phyloP scores from a whole-genome alignment of 768 basidiomycete species.

The Trametes punicea region DNA sequence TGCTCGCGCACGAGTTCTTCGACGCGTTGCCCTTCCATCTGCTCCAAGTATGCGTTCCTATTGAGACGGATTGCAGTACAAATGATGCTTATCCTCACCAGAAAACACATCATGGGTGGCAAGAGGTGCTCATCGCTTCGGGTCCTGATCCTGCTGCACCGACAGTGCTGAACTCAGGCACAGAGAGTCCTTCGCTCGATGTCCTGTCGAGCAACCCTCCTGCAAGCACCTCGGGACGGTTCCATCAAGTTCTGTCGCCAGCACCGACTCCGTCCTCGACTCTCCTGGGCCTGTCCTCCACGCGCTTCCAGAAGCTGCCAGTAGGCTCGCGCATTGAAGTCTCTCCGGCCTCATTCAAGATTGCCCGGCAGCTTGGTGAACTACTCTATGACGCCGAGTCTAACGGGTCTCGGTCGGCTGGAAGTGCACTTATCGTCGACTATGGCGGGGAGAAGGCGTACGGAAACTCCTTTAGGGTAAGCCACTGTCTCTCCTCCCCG shows the following conservation, averaged over 20 bases:
- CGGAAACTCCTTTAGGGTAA: constrained; percentile 76
- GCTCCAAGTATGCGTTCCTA: constrained; percentile 56
- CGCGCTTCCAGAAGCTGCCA: constrained; percentile 66
- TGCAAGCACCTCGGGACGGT: constrained; percentile 25
- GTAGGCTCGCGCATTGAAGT: constrained; percentile 79
- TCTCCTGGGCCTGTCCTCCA: constrained; percentile 61
- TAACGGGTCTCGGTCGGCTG: constrained; percentile 37
- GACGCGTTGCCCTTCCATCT: constrained; percentile 93
- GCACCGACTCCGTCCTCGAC: constrained; percentile 50
- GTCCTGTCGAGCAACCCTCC: constrained; percentile 11
- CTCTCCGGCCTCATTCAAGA: constrained; percentile 64
- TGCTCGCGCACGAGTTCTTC: constrained; percentile 96
- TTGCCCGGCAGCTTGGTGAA: constrained; percentile 65
- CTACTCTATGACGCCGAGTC: constrained; percentile 39
- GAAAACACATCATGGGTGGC: constrained; percentile 80
- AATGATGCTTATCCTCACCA: constrained; percentile 31
- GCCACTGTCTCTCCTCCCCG: constrained; percentile 24
- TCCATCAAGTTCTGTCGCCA: constrained; percentile 67
- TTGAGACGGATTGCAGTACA: too few relatives aligned
- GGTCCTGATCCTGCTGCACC: constrained; percentile 39
- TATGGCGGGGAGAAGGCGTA: constrained; percentile 77
- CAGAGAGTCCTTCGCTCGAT: constrained; percentile 17
- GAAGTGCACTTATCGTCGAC: constrained; percentile 77
- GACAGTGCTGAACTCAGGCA: constrained; percentile 25
- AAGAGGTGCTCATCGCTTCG: constrained; percentile 73